Percentiles rank a stretch among this genome's conserved stretches.
Evolutionary conservation across 169 alveolate species (phyloP).

Genomic region (Plasmodium cynomolgi): DNA sequence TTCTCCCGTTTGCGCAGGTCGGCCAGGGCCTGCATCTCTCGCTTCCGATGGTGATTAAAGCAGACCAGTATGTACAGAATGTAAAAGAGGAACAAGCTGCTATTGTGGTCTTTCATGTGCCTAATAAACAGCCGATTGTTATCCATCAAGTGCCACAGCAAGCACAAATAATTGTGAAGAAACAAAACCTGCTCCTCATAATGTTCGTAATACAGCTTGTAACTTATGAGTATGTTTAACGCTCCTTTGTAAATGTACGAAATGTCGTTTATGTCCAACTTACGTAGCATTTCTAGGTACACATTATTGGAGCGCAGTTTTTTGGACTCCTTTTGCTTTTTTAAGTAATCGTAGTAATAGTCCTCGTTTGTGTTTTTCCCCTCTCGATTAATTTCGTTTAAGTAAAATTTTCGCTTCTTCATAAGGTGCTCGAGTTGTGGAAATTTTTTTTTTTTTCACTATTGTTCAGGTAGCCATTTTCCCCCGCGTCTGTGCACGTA

Average conservation of each 20-base stretch:
- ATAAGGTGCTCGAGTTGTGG: conserved; percentile 10
- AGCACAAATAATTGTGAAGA: conserved; percentile 40
- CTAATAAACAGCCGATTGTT: conserved; percentile 27
- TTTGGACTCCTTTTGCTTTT: conserved; percentile 30
- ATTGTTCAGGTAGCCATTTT: not conserved
- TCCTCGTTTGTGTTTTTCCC: not conserved
- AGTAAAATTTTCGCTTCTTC: not conserved
- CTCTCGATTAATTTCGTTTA: not conserved
- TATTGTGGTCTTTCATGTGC: conserved; percentile 36
- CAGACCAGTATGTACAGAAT: conserved; percentile 44
- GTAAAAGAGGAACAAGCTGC: conserved; percentile 46
- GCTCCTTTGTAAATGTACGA: conserved; percentile 60
- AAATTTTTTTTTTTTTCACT: not conserved
- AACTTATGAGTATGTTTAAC: conserved; percentile 66
- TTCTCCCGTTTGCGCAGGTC: not conserved
- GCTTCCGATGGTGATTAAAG: conserved; percentile 38
- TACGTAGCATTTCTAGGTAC: conserved; percentile 45
- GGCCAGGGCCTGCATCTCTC: conserved; percentile 37
- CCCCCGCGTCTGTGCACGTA: not conserved
- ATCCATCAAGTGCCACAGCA: conserved; percentile 68
- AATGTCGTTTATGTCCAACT: conserved; percentile 2
- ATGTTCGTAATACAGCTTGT: conserved; percentile 55
- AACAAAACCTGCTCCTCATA: conserved; percentile 42
- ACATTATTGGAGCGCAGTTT: conserved; percentile 25
- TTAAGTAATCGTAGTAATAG: conserved; percentile 29